phyloP scores from a whole-genome alignment of 257 asterid genomes.

The Marsdenia floribunda region DNA sequence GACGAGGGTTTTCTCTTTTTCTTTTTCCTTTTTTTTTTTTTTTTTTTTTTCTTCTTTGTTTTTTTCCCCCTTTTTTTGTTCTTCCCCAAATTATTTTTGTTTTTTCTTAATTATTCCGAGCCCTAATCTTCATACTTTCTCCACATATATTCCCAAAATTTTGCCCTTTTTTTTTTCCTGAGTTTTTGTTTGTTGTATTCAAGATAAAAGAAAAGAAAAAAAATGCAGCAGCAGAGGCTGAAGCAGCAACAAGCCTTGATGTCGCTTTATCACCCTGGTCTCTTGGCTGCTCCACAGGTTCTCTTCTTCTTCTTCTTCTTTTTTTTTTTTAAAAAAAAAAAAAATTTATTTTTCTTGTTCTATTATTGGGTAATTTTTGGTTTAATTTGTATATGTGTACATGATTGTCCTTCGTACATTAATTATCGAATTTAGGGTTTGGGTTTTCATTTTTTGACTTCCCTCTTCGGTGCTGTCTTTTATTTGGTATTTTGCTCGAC shows the following conservation, averaged over 20 bases:
- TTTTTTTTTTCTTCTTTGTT: neutral
- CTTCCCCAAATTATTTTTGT: neutral
- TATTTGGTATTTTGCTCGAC: neutral
- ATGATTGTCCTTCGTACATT: neutral
- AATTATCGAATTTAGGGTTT: neutral
- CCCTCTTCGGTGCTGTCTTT: neutral
- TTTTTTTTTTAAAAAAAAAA: too few relatives aligned
- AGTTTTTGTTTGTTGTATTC: neutral
- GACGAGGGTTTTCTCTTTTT: constrained; percentile 43
- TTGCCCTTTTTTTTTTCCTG: neutral
- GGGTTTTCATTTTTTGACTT: neutral
- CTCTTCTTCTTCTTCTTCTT: neutral
- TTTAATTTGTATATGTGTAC: neutral
- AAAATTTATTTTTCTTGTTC: too few relatives aligned
- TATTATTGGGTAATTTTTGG: neutral
- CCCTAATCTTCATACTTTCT: constrained; percentile 15
- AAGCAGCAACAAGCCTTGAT: constrained; percentile 68
- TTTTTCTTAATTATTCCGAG: neutral
- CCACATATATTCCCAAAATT: neutral
- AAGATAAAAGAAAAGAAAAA: constrained; percentile 11
- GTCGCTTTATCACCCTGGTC: constrained; percentile 79
- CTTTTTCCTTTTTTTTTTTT: neutral
- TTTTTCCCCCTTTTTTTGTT: neutral
- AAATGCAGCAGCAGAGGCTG: constrained; percentile 49
- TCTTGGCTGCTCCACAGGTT: constrained; percentile 70